A percentile compares a stretch with the other conserved stretches of the same genome.
Evolutionary conservation across 208 protist genomes (phyloP).

Genomic region (Borovskyia barvae): DNA sequence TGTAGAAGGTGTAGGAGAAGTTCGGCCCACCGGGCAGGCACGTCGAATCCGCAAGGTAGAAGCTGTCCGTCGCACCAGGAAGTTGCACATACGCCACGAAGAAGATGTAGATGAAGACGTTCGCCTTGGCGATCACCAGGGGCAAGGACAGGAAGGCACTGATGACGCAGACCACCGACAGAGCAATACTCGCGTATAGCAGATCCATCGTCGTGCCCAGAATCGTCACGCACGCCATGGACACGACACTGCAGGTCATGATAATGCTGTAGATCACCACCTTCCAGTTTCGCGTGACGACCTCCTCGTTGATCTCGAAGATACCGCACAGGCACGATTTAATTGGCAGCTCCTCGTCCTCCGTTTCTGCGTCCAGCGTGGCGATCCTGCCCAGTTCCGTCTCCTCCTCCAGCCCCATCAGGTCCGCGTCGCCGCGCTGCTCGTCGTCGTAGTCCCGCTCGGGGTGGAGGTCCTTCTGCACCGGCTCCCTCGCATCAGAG

Average conservation of each 20-base stretch:
- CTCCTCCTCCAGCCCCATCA: background rate
- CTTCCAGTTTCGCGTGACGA: conserved; percentile 25
- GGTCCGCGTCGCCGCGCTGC: conserved; percentile 2
- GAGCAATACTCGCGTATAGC: conserved; percentile 26
- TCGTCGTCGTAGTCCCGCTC: conserved; percentile 28
- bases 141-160: conserved; percentile 31
- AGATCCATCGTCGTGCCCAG: conserved; percentile 30
- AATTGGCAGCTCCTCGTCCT: conserved; percentile 20
- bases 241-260: conserved; percentile 34
- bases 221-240: conserved; percentile 32
- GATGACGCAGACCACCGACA: conserved; percentile 17
- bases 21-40: conserved; percentile 56
- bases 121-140: conserved; percentile 31
- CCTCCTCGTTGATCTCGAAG: conserved; percentile 29
- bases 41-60: conserved; percentile 40
- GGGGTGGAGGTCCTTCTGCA: conserved; percentile 16
- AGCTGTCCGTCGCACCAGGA: conserved; percentile 48
- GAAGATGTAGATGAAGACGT: conserved; percentile 28
- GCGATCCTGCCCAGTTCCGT: background rate
- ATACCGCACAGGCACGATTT: conserved; percentile 12
- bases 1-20: conserved; percentile 64
- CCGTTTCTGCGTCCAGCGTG: conserved; percentile 2
- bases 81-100: conserved; percentile 51
- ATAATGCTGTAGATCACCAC: conserved; percentile 31
- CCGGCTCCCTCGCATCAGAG: background rate